Evolutionary conservation across 83 land plant species (phyloP).

Genomic region (Picea mariana): DNA sequence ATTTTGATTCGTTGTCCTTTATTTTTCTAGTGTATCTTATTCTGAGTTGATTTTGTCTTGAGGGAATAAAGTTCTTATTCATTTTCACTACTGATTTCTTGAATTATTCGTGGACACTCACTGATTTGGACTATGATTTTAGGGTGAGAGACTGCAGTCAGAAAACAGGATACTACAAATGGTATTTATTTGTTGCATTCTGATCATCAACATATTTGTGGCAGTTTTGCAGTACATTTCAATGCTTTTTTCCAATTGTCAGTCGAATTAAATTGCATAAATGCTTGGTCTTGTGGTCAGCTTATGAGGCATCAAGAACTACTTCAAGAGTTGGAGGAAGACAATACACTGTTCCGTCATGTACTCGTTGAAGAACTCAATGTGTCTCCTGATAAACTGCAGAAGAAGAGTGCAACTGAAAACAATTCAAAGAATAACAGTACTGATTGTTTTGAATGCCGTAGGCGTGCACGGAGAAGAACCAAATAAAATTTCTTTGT

Average conservation of each 20-base stretch:
- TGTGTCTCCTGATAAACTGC: conserved; percentile 49
- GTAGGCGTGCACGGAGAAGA: conserved; percentile 13
- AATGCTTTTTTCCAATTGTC: neutral
- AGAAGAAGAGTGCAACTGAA: conserved; percentile 18
- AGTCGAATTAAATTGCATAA: neutral
- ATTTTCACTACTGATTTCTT: too few relatives aligned
- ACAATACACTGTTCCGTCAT: conserved; percentile 54
- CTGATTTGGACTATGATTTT: conserved; percentile 8
- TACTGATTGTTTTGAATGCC: conserved; percentile 53
- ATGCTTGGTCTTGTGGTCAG: conserved; percentile 30
- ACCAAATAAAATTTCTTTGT: neutral
- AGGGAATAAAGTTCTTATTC: too few relatives aligned
- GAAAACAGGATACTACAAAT: conserved; percentile 54
- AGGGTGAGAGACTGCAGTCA: conserved; percentile 38
- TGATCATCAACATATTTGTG: neutral
- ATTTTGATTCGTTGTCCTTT: too few relatives aligned
- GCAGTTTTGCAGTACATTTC: neutral
- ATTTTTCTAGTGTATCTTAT: too few relatives aligned
- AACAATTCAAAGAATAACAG: conserved; percentile 16
- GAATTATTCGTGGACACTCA: too few relatives aligned
- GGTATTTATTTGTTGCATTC: conserved; percentile 32
- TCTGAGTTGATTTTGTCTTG: too few relatives aligned
- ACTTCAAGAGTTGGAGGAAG: conserved; percentile 56
- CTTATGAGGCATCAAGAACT: conserved; percentile 56
- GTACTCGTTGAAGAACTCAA: conserved; percentile 62